Evolutionary conservation across 371 early-diverging fungal genomes (phyloP).

Genomic region (Mucor saturninus): DNA sequence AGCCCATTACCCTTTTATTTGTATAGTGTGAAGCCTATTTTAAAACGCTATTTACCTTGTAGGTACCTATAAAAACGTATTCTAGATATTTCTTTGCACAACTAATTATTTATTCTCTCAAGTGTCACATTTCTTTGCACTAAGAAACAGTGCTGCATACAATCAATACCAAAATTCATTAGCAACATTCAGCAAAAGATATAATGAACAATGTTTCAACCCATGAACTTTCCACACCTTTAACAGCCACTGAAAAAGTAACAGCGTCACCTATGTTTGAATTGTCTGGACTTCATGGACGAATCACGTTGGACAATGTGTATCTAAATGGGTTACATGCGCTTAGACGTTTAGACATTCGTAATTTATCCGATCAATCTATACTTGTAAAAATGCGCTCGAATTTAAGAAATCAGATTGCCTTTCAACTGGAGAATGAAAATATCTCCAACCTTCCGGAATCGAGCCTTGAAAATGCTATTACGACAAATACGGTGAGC

Average conservation of each 20-base stretch:
- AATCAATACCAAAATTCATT: too few species aligned
- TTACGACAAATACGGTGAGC: slow-evolving; percentile 68
- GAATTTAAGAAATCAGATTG: slow-evolving; percentile 81
- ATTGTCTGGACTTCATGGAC: slow-evolving; percentile 57
- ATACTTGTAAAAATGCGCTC: slow-evolving; percentile 80
- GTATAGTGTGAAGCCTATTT: too few species aligned
- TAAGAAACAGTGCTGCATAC: too few species aligned
- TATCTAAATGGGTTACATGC: slow-evolving; percentile 87
- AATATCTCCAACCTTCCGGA: slow-evolving; percentile 58
- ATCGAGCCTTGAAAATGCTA: slow-evolving; percentile 15
- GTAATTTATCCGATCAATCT: slow-evolving; percentile 64
- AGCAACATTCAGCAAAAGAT: background rate
- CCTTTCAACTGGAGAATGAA: slow-evolving; percentile 89
- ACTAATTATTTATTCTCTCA: too few species aligned
- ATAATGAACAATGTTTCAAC: slow-evolving; percentile 5
- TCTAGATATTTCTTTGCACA: too few species aligned
- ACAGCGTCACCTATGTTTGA: slow-evolving; percentile 51
- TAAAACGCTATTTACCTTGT: too few species aligned
- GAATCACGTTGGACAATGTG: slow-evolving; percentile 72
- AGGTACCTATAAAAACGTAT: too few species aligned
- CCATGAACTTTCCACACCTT: background rate
- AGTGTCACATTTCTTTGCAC: too few species aligned
- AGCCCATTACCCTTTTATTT: too few species aligned
- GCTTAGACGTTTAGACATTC: slow-evolving; percentile 73
- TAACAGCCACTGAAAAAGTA: background rate